Percentiles rank a stretch among this genome's conserved stretches.
These are phyloP conservation scores for Nepenthes alata DNA, from an alignment of 179 eudicot genomes.

Conservation along the genomic window DNA sequence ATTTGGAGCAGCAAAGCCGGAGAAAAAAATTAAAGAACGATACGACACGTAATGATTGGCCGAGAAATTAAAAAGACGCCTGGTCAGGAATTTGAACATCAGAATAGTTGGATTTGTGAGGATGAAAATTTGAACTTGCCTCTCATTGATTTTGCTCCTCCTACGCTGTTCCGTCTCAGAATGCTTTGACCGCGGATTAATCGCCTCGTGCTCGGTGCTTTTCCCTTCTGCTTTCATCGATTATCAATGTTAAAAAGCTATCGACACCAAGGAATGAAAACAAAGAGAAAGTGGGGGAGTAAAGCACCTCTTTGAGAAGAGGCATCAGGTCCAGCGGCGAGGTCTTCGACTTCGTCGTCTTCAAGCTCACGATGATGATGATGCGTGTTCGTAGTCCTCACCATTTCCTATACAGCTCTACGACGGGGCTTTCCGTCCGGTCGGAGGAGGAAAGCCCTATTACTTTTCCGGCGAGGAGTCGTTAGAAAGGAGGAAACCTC, in stretches of 20 bases:
- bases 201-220: constrained; percentile 42
- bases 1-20: no score
- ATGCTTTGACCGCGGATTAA: constrained; percentile 59
- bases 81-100: no score
- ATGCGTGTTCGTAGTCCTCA: constrained; percentile 20
- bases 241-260: neutral
- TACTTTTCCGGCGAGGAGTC: neutral
- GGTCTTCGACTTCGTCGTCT: constrained; percentile 44
- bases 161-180: constrained; percentile 97
- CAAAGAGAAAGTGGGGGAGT: neutral
- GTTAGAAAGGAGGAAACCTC: neutral
- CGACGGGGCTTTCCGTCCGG: neutral
- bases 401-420: constrained; percentile 18
- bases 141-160: constrained; percentile 86
- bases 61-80: no score
- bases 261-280: constrained; percentile 1
- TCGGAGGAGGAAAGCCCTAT: no score
- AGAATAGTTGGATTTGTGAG: no score
- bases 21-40: no score
- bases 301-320: constrained; percentile 39
- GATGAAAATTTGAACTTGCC: constrained; percentile 21
- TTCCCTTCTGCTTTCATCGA: constrained; percentile 35
- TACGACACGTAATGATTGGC: no score
- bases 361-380: constrained; percentile 29
- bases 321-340: constrained; percentile 32